These are phyloP conservation scores for Cyclotella cryptica DNA, from an alignment of 108 stramenopile species.

Conservation along the genomic window DNA sequence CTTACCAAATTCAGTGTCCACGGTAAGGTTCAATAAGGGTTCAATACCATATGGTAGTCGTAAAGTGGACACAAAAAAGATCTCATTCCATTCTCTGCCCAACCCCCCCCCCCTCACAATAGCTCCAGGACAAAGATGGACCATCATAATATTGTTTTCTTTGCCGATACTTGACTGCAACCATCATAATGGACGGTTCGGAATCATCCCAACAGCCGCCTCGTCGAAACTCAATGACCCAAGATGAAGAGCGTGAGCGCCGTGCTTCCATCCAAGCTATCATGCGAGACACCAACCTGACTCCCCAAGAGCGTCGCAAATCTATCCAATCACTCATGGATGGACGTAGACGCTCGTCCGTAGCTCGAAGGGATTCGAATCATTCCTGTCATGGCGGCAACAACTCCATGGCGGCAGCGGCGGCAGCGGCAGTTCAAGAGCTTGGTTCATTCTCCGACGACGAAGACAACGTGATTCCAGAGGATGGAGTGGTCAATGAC, in stretches of 20 bases:
- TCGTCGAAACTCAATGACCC: conserved; percentile 46
- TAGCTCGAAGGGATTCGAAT: conserved; percentile 33
- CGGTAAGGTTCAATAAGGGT: too few species aligned
- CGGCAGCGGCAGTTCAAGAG: conserved; percentile 38
- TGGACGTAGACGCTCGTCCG: conserved; percentile 74
- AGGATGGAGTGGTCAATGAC: neutral
- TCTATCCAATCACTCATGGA: conserved; percentile 89
- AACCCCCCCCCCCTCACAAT: too few species aligned
- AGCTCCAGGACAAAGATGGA: too few species aligned
- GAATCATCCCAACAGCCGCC: neutral
- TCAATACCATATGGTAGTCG: too few species aligned
- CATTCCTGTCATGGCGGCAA: neutral
- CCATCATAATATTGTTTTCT: too few species aligned
- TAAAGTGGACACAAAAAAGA: too few species aligned
- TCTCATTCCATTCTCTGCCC: too few species aligned
- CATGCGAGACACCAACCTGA: conserved; percentile 66
- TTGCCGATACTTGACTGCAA: too few species aligned
- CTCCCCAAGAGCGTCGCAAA: conserved; percentile 67
- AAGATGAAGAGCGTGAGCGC: conserved; percentile 63
- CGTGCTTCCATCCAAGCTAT: conserved; percentile 86
- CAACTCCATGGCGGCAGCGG: conserved; percentile 33
- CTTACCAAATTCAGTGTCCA: too few species aligned
- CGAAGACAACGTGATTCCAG: conserved; percentile 17
- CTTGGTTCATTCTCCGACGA: conserved; percentile 31
- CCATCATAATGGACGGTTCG: too few species aligned